Conservation (phyloP, 805 yeast genomes). For the Kuraishia piskuri region DNA sequence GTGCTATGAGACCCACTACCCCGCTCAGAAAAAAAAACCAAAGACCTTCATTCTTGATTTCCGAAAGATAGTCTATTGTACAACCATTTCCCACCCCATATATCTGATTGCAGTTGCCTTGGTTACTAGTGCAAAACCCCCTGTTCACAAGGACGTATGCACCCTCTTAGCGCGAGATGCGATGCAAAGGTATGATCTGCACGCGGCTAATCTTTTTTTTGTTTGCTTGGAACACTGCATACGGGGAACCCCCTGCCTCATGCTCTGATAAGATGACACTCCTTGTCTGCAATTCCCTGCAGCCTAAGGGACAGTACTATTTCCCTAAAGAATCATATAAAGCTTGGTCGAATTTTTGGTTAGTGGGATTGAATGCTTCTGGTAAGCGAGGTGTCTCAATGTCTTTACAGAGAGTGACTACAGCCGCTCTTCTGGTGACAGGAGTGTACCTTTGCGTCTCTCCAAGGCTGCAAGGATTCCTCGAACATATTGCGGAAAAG, state of each 20-base stretch:
- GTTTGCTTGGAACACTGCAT: not conserved
- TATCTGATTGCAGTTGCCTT: not conserved
- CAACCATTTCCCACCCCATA: no score
- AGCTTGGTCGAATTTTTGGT: not conserved
- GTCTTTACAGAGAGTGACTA: not conserved
- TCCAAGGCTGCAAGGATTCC: not conserved
- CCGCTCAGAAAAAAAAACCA: no score
- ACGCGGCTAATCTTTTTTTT: not conserved
- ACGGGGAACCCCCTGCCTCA: not conserved
- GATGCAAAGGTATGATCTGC: not conserved
- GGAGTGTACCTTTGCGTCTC: not conserved
- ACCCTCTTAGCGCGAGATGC: not conserved
- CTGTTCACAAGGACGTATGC: not conserved
- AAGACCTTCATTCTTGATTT: no score
- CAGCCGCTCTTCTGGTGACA: not conserved
- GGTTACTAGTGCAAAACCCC: not conserved
- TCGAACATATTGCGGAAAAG: not conserved
- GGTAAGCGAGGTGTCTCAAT: not conserved
- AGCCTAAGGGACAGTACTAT: not conserved
- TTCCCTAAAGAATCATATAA: not conserved
- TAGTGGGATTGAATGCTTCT: no score
- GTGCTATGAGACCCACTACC: no score
- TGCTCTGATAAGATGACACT: not conserved
- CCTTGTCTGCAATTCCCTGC: no score
- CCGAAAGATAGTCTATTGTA: no score